phyloP scores from a whole-genome alignment of 306 rosid species.

The Lagenaria siceraria region DNA sequence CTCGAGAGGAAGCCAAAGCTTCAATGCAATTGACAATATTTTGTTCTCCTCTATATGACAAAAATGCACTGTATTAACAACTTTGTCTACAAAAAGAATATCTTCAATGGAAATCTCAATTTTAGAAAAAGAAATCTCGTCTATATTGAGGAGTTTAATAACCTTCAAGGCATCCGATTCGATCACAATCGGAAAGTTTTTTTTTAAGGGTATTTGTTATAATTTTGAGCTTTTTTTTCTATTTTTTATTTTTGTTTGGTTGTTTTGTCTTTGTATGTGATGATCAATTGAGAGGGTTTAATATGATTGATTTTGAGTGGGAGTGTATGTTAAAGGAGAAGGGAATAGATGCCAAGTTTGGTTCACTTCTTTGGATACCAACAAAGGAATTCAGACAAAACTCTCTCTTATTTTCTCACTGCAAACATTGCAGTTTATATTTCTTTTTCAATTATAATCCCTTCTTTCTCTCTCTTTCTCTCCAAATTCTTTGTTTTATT shows the following conservation, averaged over 20 bases:
- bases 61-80: too few relatives aligned
- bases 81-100: too few relatives aligned
- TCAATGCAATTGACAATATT: too few relatives aligned
- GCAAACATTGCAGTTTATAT: constrained; percentile 4
- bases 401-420: background rate
- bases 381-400: constrained; percentile 30
- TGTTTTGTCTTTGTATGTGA: background rate
- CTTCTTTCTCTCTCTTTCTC: background rate
- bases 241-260: too few relatives aligned
- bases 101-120: too few relatives aligned
- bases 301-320: background rate
- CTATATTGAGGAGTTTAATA: too few relatives aligned
- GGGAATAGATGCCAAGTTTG: constrained; percentile 10
- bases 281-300: background rate
- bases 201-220: too few relatives aligned
- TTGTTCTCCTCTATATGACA: too few relatives aligned
- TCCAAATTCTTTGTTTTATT: background rate
- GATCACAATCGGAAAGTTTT: too few relatives aligned
- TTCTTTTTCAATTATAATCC: background rate
- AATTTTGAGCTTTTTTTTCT: background rate
- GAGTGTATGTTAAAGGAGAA: constrained; percentile 1
- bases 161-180: too few relatives aligned
- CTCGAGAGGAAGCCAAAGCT: too few relatives aligned
- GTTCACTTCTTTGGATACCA: constrained; percentile 19
- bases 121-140: too few relatives aligned